Base-by-base conservation (phyloP, 2,329 filamentous ascomycete genomes). In the Aspergillus melleus region DNA sequence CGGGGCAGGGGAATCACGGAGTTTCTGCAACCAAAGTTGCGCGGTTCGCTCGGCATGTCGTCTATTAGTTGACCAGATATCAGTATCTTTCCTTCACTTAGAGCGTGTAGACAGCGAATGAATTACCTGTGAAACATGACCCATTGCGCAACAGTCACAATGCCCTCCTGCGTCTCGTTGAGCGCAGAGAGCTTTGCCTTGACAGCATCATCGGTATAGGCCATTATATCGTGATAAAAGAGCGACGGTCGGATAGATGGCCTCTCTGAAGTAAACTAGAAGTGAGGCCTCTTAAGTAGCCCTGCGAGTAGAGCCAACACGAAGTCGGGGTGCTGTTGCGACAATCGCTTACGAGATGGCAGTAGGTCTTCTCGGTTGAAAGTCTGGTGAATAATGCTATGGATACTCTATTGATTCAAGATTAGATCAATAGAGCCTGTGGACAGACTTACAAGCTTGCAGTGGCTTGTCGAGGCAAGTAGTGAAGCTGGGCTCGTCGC, bases 101-200 rank as follows among this genome's bases (percentile, higher is more conserved):
- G 36, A n/a, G 54, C 49, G 49, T 75, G 63, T 55, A 58, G 44
- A 39, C 47, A 29, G 42, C 52, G 49, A 56, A 58, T 51, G 47
- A 59, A 66, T 67, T 87, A 96, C 92, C 92, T 90, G 79, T 99
- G 94, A 76, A 99, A 99, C 90, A 99, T 96, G 63, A 99, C 95
- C 96, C 96, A 99, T 87, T 98, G 94, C 59, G 95, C 92, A 63
- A 96, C 93, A 39, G 91, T 94, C 62, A 96, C 87, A 72, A 99
- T 98, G 78, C 92, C 96, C 75, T 99, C 95, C 76, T 99, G 94
- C 11, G 92, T 96, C 79, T 99, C 96, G 77, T 96, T 97, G 63
- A 99, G 86, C 47, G 92, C 91, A 32, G 93, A 96, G 56, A 99
- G 88, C 81, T 97, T 97, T 56, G 94, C 92, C 75, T 93, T 87